phyloP scores from a whole-genome alignment of 352 stramenopile genomes.

The Phytophthora nicotianae region DNA sequence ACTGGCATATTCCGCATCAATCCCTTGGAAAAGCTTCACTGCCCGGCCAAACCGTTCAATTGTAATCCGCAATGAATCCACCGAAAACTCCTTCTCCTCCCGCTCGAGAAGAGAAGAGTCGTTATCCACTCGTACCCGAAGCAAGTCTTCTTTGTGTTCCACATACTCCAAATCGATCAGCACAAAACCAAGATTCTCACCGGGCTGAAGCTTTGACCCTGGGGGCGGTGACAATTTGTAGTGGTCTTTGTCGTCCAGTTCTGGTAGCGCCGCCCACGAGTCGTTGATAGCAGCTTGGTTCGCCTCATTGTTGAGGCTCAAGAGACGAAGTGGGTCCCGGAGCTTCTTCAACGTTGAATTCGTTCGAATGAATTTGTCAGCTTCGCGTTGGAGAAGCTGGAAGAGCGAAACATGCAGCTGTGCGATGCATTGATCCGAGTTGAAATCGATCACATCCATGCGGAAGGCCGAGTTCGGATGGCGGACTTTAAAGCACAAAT shows the following conservation, averaged over 20 bases:
- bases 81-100: conserved; percentile 82
- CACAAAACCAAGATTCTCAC: conserved; percentile 60
- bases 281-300: conserved; percentile 43
- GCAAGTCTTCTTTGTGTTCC: conserved; percentile 73
- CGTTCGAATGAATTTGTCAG: conserved; percentile 64
- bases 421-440: conserved; percentile 71
- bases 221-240: conserved; percentile 48
- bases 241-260: conserved; percentile 48
- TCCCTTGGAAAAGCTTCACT: conserved; percentile 70
- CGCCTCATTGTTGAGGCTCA: conserved; percentile 51
- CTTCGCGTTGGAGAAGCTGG: conserved; percentile 76
- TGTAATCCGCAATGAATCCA: conserved; percentile 77
- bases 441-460: conserved; percentile 87
- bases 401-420: conserved; percentile 78
- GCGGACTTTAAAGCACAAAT: conserved; percentile 72
- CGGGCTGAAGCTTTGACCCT: conserved; percentile 34
- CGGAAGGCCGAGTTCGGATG: conserved; percentile 63
- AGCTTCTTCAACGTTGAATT: conserved; percentile 56
- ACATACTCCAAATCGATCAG: conserved; percentile 71
- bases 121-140: conserved; percentile 62
- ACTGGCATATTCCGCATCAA: conserved; percentile 76
- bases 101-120: conserved; percentile 55
- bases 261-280: conserved; percentile 37
- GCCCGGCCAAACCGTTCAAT: conserved; percentile 77
- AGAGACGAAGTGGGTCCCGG: conserved; percentile 45